Percentiles rank a stretch among this genome's conserved stretches.
Evolutionary conservation across 345 rosid genomes (phyloP).

Genomic region (Raphanus sativus): DNA sequence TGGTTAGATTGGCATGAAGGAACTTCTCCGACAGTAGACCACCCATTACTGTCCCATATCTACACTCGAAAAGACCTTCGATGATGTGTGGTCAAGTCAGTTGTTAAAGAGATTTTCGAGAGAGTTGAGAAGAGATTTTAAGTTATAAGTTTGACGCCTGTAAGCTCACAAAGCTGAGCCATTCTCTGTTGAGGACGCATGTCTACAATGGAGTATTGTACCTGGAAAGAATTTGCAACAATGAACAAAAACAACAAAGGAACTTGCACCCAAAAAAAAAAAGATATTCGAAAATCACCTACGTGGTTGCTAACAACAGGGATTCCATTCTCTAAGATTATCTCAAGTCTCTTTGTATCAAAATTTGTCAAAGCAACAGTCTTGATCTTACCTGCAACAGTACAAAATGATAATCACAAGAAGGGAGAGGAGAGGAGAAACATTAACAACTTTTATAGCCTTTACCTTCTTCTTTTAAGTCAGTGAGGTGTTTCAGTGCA

Average conservation of each 20-base stretch:
- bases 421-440: slow-evolving; percentile 3
- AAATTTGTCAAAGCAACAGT: slow-evolving; percentile 94
- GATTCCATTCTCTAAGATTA: slow-evolving; percentile 80
- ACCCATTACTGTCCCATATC: slow-evolving; percentile 96
- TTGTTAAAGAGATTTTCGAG: neutral
- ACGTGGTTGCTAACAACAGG: slow-evolving; percentile 98
- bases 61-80: slow-evolving; percentile 44
- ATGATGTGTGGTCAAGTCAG: neutral
- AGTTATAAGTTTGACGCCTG: slow-evolving; percentile 97
- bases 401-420: slow-evolving; percentile 4
- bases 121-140: slow-evolving; percentile 36
- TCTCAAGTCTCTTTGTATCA: slow-evolving; percentile 80
- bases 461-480: slow-evolving; percentile 85
- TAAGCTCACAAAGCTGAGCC: slow-evolving; percentile 89
- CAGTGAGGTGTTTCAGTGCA: slow-evolving; percentile 81
- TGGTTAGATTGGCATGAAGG: slow-evolving; percentile 76
- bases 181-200: slow-evolving; percentile 96
- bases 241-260: slow-evolving; percentile 13
- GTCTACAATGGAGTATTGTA: slow-evolving; percentile 92
- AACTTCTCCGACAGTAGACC: slow-evolving; percentile 93
- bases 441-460: neutral
- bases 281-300: slow-evolving; percentile 42
- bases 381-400: slow-evolving; percentile 71
- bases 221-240: slow-evolving; percentile 45
- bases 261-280: neutral